Evolutionary conservation across 305 asterid genomes (phyloP).

Genomic region (Solanum hybrid): DNA sequence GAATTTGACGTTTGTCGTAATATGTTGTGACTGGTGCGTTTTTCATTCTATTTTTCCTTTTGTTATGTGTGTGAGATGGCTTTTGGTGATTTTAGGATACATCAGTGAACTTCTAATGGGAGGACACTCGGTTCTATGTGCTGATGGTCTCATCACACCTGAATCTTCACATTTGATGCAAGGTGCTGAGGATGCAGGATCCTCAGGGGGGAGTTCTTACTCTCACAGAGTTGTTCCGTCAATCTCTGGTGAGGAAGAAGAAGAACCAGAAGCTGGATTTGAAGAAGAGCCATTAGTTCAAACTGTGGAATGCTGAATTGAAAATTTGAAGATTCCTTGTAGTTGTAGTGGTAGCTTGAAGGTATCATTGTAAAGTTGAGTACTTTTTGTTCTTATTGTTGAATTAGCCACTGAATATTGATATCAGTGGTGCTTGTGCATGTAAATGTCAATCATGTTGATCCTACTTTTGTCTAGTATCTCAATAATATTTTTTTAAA

Average conservation of each 20-base stretch:
- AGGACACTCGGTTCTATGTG: conserved; percentile 22
- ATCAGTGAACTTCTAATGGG: conserved; percentile 24
- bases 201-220: not conserved
- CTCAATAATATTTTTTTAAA: not conserved
- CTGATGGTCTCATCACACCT: too few relatives aligned
- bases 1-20: not conserved
- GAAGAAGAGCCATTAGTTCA: not conserved
- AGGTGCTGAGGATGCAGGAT: not conserved
- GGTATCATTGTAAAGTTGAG: not conserved
- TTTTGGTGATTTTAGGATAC: conserved; percentile 1
- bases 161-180: too few relatives aligned
- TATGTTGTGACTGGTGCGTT: not conserved
- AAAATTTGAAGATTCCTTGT: not conserved
- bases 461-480: not conserved
- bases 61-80: not conserved
- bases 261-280: not conserved
- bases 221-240: not conserved
- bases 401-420: not conserved
- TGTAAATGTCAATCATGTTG: not conserved
- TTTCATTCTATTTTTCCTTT: not conserved
- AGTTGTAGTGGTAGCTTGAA: not conserved
- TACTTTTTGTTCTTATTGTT: not conserved
- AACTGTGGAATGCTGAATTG: not conserved
- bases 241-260: not conserved
- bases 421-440: not conserved